Conservation (phyloP, 164 flowering plant genomes). For the Tetrastigma voinierianum region DNA sequence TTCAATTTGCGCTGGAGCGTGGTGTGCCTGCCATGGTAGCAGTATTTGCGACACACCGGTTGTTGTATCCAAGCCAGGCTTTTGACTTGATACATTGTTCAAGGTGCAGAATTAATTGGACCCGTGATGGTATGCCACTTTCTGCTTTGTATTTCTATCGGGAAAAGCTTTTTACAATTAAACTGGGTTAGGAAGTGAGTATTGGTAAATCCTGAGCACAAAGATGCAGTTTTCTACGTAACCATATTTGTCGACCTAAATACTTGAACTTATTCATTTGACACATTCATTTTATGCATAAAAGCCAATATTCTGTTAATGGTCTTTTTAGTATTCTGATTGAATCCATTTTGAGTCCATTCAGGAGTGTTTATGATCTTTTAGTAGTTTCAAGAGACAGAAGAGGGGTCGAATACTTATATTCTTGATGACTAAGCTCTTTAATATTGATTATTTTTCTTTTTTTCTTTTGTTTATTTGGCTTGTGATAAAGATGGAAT, state of each 20-base stretch:
- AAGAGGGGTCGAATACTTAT: neutral
- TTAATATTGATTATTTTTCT: slow-evolving; percentile 7
- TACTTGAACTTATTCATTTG: no score
- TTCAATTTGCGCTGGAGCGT: slow-evolving; percentile 82
- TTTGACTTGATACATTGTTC: slow-evolving; percentile 86
- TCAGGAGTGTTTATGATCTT: no score
- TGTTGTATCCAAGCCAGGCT: slow-evolving; percentile 75
- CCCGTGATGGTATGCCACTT: slow-evolving; percentile 59
- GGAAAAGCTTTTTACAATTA: neutral
- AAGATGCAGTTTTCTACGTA: no score
- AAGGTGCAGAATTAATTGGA: slow-evolving; percentile 77
- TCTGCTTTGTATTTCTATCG: slow-evolving; percentile 4
- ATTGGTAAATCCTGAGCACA: no score
- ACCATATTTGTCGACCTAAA: no score
- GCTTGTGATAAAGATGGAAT: slow-evolving; percentile 60
- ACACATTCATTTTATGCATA: no score
- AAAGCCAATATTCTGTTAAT: no score
- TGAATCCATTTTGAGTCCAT: no score
- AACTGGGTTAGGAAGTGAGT: no score
- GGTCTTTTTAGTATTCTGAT: no score
- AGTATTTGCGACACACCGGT: slow-evolving; percentile 61
- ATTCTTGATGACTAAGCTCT: slow-evolving; percentile 2
- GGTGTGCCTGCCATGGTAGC: slow-evolving; percentile 86
- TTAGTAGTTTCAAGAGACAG: no score
- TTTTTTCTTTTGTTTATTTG: slow-evolving; percentile 12